phyloP scores from a whole-genome alignment of 192 early-diverging fungal genomes.

The Cetraspora pellucida region DNA sequence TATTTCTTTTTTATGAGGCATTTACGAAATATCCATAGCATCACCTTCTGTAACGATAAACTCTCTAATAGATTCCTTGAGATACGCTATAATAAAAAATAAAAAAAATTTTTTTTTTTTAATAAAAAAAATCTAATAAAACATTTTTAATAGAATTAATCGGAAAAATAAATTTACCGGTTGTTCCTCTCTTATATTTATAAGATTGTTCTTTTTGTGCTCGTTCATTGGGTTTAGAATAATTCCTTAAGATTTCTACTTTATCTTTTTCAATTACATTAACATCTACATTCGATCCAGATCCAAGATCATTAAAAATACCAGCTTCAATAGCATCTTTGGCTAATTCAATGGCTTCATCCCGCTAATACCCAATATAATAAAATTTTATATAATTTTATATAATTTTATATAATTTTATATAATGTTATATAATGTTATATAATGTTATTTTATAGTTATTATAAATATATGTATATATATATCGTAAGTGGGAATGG shows the following conservation, averaged over 20 bases:
- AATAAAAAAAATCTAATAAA: background rate
- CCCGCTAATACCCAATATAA: constrained; percentile 54
- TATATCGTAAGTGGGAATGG: too few species aligned
- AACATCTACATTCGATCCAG: constrained; percentile 95
- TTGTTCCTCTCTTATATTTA: constrained; percentile 47
- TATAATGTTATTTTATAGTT: too few species aligned
- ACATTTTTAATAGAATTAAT: background rate
- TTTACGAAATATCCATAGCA: constrained; percentile 34
- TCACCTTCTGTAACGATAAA: constrained; percentile 27
- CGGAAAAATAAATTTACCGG: background rate
- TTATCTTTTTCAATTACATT: constrained; percentile 86
- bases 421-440: background rate
- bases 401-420: too few species aligned
- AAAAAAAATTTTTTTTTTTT: background rate
- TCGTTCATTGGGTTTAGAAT: constrained; percentile 86
- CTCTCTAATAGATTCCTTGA: constrained; percentile 26
- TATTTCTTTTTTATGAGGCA: too few species aligned
- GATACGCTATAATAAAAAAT: constrained; percentile 17
- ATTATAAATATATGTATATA: constrained; percentile 12
- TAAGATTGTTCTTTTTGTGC: constrained; percentile 85
- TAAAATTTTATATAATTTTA: background rate
- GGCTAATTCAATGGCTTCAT: constrained; percentile 88
- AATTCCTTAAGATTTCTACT: constrained; percentile 85
- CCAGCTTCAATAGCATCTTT: constrained; percentile 94
- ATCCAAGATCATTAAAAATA: constrained; percentile 99